A percentile compares a stretch with the other conserved stretches of the same genome.
Evolutionary conservation across 169 alveolate species (phyloP).

Genomic region (Haemoproteus tartakovskyi): DNA sequence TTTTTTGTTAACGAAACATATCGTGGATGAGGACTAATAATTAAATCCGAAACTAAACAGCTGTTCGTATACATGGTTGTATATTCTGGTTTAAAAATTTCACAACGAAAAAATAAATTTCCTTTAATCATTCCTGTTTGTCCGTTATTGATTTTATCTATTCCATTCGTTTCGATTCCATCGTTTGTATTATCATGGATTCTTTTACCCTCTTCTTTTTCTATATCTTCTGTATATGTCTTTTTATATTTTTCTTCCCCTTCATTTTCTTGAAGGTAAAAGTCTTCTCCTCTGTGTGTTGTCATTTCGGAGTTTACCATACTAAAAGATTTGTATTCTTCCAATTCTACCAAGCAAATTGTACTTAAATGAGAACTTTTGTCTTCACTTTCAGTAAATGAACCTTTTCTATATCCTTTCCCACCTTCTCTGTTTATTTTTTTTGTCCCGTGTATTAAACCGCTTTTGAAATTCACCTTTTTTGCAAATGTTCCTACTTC

Average conservation of each 20-base stretch:
- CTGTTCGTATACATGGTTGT: conserved; percentile 43
- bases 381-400: neutral
- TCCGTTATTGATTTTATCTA: conserved; percentile 1
- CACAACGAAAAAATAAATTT: conserved; percentile 24
- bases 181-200: neutral
- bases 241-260: neutral
- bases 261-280: conserved; percentile 6
- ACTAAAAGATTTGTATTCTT: conserved; percentile 30
- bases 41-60: conserved; percentile 73
- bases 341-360: conserved; percentile 3
- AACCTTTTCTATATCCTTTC: neutral
- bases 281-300: conserved; percentile 10
- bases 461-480: neutral
- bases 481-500: conserved; percentile 1
- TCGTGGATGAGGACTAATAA: conserved; percentile 90
- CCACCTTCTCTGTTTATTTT: neutral
- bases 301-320: conserved; percentile 34
- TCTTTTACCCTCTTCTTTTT: neutral
- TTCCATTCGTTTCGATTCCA: neutral
- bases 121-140: conserved; percentile 43
- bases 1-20: conserved; percentile 85
- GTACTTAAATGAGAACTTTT: conserved; percentile 3
- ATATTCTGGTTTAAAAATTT: conserved; percentile 15
- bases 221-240: neutral
- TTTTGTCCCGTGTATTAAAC: neutral